These are phyloP conservation scores for Sphaerobolus stellatus DNA, from an alignment of 1,284 basidiomycete genomes.

Conservation along the genomic window DNA sequence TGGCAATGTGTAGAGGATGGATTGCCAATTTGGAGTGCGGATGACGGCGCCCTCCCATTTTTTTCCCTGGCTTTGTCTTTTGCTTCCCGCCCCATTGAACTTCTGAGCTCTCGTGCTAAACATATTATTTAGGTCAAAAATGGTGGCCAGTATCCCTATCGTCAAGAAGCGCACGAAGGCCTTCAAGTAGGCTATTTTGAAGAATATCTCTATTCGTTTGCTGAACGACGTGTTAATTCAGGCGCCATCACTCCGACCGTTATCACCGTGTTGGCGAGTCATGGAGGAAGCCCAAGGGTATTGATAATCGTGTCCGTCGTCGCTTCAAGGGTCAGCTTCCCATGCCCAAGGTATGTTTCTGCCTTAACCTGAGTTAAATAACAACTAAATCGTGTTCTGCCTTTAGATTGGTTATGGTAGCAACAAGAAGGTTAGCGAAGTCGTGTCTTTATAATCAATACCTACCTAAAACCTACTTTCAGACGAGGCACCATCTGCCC, in stretches of 20 bases:
- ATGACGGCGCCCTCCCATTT: constrained; percentile 3
- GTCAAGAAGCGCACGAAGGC: constrained; percentile 95
- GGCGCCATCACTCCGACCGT: constrained; percentile 96
- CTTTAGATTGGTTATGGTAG: constrained; percentile 77
- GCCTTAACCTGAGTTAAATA: background rate
- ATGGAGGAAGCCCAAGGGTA: constrained; percentile 98
- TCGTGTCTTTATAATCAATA: background rate
- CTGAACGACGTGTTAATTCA: constrained; percentile 34
- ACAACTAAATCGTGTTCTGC: constrained; percentile 7
- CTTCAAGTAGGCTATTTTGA: constrained; percentile 75
- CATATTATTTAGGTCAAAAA: constrained; percentile 46
- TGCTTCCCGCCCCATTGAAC: background rate
- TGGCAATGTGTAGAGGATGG: background rate
- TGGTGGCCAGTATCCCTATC: constrained; percentile 86
- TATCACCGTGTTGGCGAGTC: constrained; percentile 94
- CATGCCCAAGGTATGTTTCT: constrained; percentile 82
- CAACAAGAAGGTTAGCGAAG: constrained; percentile 63
- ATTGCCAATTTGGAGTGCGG: constrained; percentile 1
- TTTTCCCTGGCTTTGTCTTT: too few species aligned
- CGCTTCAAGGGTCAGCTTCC: constrained; percentile 94
- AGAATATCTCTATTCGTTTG: constrained; percentile 15
- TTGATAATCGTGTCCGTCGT: constrained; percentile 92
- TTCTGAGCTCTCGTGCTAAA: constrained; percentile 11
- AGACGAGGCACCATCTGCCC: constrained; percentile 92
- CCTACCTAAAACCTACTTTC: background rate